These are phyloP conservation scores for Ogataea sp. DNA, from an alignment of 805 yeast genomes.

Conservation along the genomic window DNA sequence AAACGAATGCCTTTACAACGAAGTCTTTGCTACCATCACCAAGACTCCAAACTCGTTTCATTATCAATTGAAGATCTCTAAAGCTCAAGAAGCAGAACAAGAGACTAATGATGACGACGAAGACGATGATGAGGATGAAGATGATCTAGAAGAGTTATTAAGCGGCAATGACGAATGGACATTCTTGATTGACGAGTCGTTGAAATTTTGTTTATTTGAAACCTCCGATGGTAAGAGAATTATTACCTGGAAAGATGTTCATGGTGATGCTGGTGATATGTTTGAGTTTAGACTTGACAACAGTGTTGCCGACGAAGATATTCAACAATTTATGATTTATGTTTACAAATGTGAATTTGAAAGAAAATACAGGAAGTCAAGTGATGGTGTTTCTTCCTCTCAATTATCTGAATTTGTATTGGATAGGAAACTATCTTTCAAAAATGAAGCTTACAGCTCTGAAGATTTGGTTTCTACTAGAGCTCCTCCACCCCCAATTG, in stretches of 20 bases:
- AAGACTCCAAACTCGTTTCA: slow-evolving; percentile 57
- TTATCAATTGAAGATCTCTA: slow-evolving; percentile 64
- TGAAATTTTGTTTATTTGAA: slow-evolving; percentile 46
- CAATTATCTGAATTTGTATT: slow-evolving; percentile 53
- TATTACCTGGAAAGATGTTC: slow-evolving; percentile 72
- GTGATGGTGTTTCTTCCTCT: slow-evolving; percentile 32
- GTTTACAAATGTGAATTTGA: slow-evolving; percentile 70
- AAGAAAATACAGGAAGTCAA: slow-evolving; percentile 53
- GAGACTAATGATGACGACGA: slow-evolving; percentile 47
- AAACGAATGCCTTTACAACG: slow-evolving; percentile 73
- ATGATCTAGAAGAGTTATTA: slow-evolving; percentile 18
- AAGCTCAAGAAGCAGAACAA: slow-evolving; percentile 64
- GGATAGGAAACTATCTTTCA: slow-evolving; percentile 21
- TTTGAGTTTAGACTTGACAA: slow-evolving; percentile 74
- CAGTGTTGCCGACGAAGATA: slow-evolving; percentile 43
- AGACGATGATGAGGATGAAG: slow-evolving; percentile 34
- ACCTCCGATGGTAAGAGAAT: slow-evolving; percentile 47
- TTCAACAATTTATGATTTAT: slow-evolving; percentile 54
- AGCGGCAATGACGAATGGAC: slow-evolving; percentile 57
- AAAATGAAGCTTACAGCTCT: slow-evolving; percentile 11
- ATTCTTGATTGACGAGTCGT: slow-evolving; percentile 54
- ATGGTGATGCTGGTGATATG: slow-evolving; percentile 80
- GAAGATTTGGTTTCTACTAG: too few relatives aligned
- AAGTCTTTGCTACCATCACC: slow-evolving; percentile 67
- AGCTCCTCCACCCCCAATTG: too few relatives aligned